Percentiles rank a stretch among this genome's conserved stretches.
Evolutionary conservation across 2,329 filamentous ascomycete genomes (phyloP).

Genomic region (Ceratocystiopsis sp.): DNA sequence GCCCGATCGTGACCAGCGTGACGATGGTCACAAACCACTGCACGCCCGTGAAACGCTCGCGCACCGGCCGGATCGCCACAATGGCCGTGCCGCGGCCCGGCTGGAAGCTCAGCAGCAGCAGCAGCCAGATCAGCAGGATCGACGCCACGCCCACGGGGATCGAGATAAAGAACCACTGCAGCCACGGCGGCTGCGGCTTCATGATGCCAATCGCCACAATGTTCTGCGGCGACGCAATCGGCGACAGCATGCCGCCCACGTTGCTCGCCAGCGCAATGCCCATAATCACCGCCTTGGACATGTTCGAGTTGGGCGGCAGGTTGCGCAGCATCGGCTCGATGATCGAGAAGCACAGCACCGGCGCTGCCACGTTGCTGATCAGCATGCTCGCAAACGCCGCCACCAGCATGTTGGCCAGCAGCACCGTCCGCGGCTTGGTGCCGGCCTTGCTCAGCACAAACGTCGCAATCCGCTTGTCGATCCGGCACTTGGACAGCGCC

Average conservation of each 20-base stretch:
- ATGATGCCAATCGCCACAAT: conserved; percentile 95
- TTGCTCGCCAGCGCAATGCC: conserved; percentile 92
- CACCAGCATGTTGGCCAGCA: conserved; percentile 97
- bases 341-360: conserved; percentile 92
- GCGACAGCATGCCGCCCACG: conserved; percentile 88
- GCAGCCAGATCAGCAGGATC: conserved; percentile 72
- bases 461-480: conserved; percentile 92
- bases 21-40: conserved; percentile 87
- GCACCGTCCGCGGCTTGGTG: conserved; percentile 71
- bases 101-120: conserved; percentile 72
- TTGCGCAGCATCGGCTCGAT: conserved; percentile 96
- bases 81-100: conserved; percentile 76
- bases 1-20: conserved; percentile 65
- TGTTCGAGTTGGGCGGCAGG: conserved; percentile 71
- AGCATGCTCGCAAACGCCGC: conserved; percentile 97
- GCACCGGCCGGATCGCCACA: conserved; percentile 76
- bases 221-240: conserved; percentile 94
- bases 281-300: conserved; percentile 88
- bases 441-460: conserved; percentile 94
- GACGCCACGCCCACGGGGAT: conserved; percentile 85
- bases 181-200: conserved; percentile 81
- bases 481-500: conserved; percentile 89
- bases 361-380: conserved; percentile 95
- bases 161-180: conserved; percentile 91
- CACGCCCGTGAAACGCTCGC: conserved; percentile 70